Evolutionary conservation across 2,329 filamentous ascomycete species (phyloP), one percentile per base, ranked within the genome.

Genomic region (Pezicula rhizophila): DNA sequence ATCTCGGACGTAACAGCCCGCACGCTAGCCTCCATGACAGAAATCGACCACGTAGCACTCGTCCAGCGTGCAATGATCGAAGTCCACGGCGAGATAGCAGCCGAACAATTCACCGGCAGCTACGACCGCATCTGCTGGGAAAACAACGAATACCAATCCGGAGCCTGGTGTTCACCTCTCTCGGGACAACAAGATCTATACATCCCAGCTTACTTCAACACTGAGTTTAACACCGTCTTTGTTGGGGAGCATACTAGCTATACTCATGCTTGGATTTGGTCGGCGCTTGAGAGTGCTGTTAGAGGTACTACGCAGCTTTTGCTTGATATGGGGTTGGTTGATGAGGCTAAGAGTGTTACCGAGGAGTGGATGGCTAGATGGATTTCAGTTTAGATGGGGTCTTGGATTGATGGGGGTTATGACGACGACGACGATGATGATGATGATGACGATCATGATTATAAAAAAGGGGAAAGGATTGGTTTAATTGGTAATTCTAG

Each of bases 171-270:
- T 1, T 64, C 66, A 4, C 83, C 84, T 1, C 66, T 71, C 0
- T 69, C 80, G 0, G 83, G 82, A 0, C 82, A 87, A 67, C 84
- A 89, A 59, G 75, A 84, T 55, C 60, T 87, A 20, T 89, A 84
- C 56, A 69, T 89, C 8, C 84, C 85, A 0, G 79, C 84, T n/a
- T 89, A 86, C 60, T 87, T 84, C 59, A 77, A 82, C 60, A 87
- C 83, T 0, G 79, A 88, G 14, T 45, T 46, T 12, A 45, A 76
- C 67, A 81, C 83, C n/a, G 79, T 87, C 31, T 86, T 87, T 51
- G 70, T 85, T 5, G 79, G 79, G 2, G 84, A 88, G 63, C 83
- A 87, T 60, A 87, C 84, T 0, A 79, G 76, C 6, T 86, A 83
- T 60, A 89, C 84, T 0, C 84, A 88, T 59, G 83, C 82, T 1